Base-by-base conservation (phyloP, 78 protist genomes). In the Dictyostelium brefeldianum region DNA sequence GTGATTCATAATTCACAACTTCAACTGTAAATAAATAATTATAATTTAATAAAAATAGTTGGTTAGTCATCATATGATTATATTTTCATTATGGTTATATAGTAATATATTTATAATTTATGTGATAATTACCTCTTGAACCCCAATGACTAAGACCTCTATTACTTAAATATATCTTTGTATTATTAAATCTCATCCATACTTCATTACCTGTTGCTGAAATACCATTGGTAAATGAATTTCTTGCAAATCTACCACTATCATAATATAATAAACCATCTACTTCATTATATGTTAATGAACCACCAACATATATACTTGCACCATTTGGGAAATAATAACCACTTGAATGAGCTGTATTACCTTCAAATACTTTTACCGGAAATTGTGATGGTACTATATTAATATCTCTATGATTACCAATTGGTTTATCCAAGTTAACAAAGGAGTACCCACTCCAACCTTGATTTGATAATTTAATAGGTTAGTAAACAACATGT, bases 381-480 rank as follows among this genome's bases (percentile, higher is more conserved):
- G 96, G 79, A 3, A 90, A 15, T 29, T 54, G 25, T 29, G 7
- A 15, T 7, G 97, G 97, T 18, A n/a, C 67, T 46, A 90, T 56
- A 0, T 77, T 31, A 0, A 15, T 5, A 10, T 43, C 41, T 36
- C 27, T 46, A 73, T 74, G 67, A 43, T 47, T 48, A 69, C 84
- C 91, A 53, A 94, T 56, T 20, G 97, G 97, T 12, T 25, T 31
- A 5, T 4, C 14, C 14, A 96, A 92, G 31, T 64, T 56, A 11
- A 96, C 97, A 50, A 95, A 69, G 14, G 96, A 75, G 29, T 65
- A 96, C 51, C 95, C 94, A 1, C 96, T 64, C 96, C 95, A 96
- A 29, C 67, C n/a, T n/a, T n/a, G n/a, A n/a, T n/a, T n/a, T n/a
- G n/a, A n/a, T n/a, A n/a, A n/a, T n/a, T n/a, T n/a, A n/a, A n/a